Conservation (phyloP, 805 yeast genomes). For the Blastobotrys attinorum region DNA sequence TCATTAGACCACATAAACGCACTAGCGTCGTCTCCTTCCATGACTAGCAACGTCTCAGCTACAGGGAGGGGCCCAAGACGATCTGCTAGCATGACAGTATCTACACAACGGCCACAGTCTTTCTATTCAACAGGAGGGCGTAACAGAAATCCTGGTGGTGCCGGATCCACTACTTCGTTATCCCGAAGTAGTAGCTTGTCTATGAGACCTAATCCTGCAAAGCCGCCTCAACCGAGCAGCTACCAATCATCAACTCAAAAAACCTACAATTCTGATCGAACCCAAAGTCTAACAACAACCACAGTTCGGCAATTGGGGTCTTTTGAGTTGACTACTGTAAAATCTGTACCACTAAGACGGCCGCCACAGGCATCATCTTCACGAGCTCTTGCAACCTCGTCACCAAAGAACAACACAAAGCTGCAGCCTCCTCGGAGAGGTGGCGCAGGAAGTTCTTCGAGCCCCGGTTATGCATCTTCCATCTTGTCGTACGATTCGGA, state of each 20-base stretch:
- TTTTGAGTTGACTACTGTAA: conserved; percentile 24
- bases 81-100: too few species aligned
- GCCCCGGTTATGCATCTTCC: conserved; percentile 16
- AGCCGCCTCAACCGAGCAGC: not conserved
- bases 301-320: conserved; percentile 31
- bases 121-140: not conserved
- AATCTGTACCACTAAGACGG: conserved; percentile 19
- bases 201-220: not conserved
- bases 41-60: conserved; percentile 1
- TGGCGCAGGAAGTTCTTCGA: conserved; percentile 1
- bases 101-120: not conserved
- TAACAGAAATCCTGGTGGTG: too few species aligned
- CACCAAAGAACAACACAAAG: not conserved
- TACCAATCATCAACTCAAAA: conserved; percentile 20
- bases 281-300: conserved; percentile 31
- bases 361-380: not conserved
- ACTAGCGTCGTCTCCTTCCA: conserved; percentile 17
- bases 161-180: too few species aligned
- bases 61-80: too few species aligned
- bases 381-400: not conserved
- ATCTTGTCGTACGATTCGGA: conserved; percentile 22
- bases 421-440: not conserved
- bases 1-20: conserved; percentile 7
- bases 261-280: conserved; percentile 26
- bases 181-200: too few species aligned